Conservation (phyloP, 352 stramenopile genomes). For the Globisporangium orthogonon region DNA sequence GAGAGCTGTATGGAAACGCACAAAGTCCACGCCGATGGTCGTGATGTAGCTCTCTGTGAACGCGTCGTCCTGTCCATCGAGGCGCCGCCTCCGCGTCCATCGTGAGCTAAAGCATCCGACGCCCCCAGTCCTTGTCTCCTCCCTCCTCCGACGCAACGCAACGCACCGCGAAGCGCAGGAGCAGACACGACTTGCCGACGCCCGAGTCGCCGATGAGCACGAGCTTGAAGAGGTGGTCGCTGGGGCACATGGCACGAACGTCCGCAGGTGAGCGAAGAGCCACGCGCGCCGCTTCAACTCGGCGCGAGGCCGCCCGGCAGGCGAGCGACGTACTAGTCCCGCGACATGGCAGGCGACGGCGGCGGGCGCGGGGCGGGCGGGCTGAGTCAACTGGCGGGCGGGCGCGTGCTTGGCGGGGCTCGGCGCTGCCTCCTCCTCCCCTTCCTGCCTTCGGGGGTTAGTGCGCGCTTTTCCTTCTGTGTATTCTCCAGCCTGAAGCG, state of each 20-base stretch:
- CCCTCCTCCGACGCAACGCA: no score
- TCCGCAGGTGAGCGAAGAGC: not conserved
- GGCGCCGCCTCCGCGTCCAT: not conserved
- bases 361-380: no score
- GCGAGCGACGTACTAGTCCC: conserved; percentile 56
- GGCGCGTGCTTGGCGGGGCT: no score
- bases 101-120: no score
- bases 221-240: conserved; percentile 97
- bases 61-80: conserved; percentile 92
- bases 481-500: no score
- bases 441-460: not conserved
- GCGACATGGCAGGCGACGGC: conserved; percentile 40
- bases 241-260: conserved; percentile 10
- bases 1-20: no score
- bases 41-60: conserved; percentile 98
- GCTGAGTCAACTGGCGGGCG: no score
- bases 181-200: conserved; percentile 97
- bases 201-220: conserved; percentile 97
- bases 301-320: no score
- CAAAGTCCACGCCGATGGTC: conserved; percentile 94
- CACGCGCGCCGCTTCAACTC: conserved; percentile 10
- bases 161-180: conserved; percentile 94
- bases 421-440: no score
- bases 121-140: no score
- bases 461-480: no score